Evolutionary conservation across 331 rosid genomes (phyloP).

Genomic region (Telfairia occidentalis): DNA sequence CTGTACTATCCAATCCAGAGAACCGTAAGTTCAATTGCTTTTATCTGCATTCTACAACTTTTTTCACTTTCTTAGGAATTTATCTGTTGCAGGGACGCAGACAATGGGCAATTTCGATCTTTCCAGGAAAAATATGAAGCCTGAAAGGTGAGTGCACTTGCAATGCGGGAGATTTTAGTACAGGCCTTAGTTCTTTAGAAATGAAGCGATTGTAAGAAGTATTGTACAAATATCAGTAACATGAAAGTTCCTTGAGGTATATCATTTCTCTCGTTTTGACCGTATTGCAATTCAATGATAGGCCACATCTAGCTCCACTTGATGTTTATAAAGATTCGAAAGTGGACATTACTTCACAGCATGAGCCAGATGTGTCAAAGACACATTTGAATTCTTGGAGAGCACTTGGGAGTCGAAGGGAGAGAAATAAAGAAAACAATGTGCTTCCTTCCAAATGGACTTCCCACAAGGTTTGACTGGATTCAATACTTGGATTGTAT

Average conservation of each 20-base stretch:
- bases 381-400: conserved; percentile 40
- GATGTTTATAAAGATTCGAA: conserved; percentile 57
- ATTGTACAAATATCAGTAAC: background rate
- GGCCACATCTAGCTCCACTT: conserved; percentile 42
- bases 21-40: conserved; percentile 36
- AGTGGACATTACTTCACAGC: conserved; percentile 19
- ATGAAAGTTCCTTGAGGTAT: background rate
- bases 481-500: background rate
- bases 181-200: background rate
- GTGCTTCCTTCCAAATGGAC: conserved; percentile 74
- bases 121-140: conserved; percentile 30
- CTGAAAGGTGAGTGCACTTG: conserved; percentile 37
- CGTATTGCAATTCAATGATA: conserved; percentile 9
- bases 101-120: conserved; percentile 24
- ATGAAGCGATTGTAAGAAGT: background rate
- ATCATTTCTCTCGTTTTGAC: background rate
- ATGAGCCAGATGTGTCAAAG: conserved; percentile 31
- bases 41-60: background rate
- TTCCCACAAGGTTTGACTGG: conserved; percentile 41
- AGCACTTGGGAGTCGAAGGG: conserved; percentile 62
- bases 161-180: background rate
- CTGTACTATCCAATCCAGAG: conserved; percentile 54
- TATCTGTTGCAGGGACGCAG: conserved; percentile 31
- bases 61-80: conserved; percentile 14
- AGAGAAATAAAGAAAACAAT: conserved; percentile 80